Evolutionary conservation across 2,329 filamentous ascomycete genomes (phyloP).

Genomic region (Aspergillus aculeatus): DNA sequence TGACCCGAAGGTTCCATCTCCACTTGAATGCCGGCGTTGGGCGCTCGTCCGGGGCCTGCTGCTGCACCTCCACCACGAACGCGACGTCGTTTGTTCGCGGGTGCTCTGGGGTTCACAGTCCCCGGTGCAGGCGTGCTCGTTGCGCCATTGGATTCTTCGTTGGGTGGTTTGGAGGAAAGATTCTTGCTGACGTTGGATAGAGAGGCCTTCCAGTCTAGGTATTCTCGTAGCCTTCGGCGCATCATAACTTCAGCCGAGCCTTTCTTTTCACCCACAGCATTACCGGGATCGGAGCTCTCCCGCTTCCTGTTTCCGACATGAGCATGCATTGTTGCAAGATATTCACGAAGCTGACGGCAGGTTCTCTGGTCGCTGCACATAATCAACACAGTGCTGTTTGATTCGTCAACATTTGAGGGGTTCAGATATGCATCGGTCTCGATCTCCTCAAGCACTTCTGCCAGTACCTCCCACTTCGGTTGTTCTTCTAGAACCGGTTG

Average conservation of each 20-base stretch:
- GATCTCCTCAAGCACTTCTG: constrained; percentile 91
- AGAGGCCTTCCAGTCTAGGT: constrained; percentile 85
- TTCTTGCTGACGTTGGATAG: constrained; percentile 75
- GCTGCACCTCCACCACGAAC: constrained; percentile 73
- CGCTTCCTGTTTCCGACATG: constrained; percentile 45
- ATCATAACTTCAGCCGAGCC: constrained; percentile 85
- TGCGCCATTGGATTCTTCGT: constrained; percentile 21
- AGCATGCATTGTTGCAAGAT: constrained; percentile 85
- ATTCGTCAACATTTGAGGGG: constrained; percentile 71
- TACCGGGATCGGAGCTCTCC: constrained; percentile 47
- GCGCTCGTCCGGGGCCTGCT: constrained; percentile 60
- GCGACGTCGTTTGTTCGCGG: constrained; percentile 82
- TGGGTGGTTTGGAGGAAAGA: constrained; percentile 32
- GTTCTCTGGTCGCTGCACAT: constrained; percentile 91
- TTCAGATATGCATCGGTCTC: constrained; percentile 87
- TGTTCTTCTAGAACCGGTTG: constrained; percentile 86
- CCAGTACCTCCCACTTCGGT: constrained; percentile 86
- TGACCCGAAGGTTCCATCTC: constrained; percentile 76
- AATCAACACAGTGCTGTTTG: constrained; percentile 86
- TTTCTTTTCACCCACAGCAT: constrained; percentile 56
- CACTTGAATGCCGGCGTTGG: constrained; percentile 72
- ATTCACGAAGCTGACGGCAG: constrained; percentile 85
- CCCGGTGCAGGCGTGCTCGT: constrained; percentile 23
- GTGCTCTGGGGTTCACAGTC: constrained; percentile 49
- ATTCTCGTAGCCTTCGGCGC: constrained; percentile 79